phyloP scores from a whole-genome alignment of 2,329 filamentous ascomycete species.

The Torrubiella hemipterigena region DNA sequence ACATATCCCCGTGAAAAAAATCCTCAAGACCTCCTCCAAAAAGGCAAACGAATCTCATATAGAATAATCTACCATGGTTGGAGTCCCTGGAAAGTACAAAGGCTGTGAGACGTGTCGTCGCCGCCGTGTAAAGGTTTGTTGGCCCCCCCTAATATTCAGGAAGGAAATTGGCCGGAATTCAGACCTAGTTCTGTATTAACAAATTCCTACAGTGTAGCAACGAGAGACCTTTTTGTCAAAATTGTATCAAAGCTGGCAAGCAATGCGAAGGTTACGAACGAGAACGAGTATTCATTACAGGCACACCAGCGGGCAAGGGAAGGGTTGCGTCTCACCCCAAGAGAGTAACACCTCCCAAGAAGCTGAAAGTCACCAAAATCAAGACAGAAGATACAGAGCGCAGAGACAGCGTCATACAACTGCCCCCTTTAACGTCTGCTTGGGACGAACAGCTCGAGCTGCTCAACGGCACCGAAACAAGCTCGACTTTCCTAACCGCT shows the following conservation, averaged over 20 bases:
- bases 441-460: slow-evolving; percentile 36
- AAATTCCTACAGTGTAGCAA: slow-evolving; percentile 43
- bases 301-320: slow-evolving; percentile 40
- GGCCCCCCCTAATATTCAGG: too few species aligned
- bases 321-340: slow-evolving; percentile 46
- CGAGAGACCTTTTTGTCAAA: slow-evolving; percentile 45
- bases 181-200: neutral
- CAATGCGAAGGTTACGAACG: slow-evolving; percentile 51
- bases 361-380: slow-evolving; percentile 5
- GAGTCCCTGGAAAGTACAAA: slow-evolving; percentile 52
- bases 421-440: slow-evolving; percentile 30
- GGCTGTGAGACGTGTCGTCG: slow-evolving; percentile 50
- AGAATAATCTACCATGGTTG: slow-evolving; percentile 37
- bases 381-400: slow-evolving; percentile 8
- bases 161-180: too few species aligned
- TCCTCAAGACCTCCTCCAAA: too few species aligned
- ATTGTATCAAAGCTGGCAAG: slow-evolving; percentile 45
- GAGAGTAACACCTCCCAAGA: slow-evolving; percentile 22
- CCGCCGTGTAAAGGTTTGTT: slow-evolving; percentile 44
- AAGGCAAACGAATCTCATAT: neutral
- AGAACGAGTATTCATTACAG: slow-evolving; percentile 51
- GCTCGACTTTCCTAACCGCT: slow-evolving; percentile 30
- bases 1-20: too few species aligned
- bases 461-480: slow-evolving; percentile 22
- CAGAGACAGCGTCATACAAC: slow-evolving; percentile 13